Evolutionary conservation across 2,329 filamentous ascomycete species (phyloP).

Genomic region (Hypoxylon sp.): DNA sequence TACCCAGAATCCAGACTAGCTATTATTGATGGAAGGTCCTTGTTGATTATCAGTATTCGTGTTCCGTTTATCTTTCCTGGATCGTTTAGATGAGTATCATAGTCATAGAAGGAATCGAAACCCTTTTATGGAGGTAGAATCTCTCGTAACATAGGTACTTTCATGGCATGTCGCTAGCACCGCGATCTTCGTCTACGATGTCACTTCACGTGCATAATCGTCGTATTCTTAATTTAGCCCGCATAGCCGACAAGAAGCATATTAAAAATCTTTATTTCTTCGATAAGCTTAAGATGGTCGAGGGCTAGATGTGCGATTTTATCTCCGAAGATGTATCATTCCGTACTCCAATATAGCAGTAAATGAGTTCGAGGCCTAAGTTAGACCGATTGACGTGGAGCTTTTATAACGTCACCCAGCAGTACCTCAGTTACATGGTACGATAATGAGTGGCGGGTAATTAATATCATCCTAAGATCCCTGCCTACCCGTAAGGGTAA

Average conservation of each 20-base stretch:
- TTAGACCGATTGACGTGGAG: neutral
- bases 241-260: conserved; percentile 28
- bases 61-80: neutral
- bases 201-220: conserved; percentile 18
- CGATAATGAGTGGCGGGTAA: neutral
- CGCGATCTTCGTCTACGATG: conserved; percentile 28
- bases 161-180: conserved; percentile 20
- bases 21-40: neutral
- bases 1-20: neutral
- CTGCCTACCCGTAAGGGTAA: conserved; percentile 1
- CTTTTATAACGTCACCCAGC: conserved; percentile 2
- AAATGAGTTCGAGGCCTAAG: conserved; percentile 4
- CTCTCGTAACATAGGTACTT: conserved; percentile 12
- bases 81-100: neutral
- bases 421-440: neutral
- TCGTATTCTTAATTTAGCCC: conserved; percentile 35
- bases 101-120: neutral
- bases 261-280: conserved; percentile 20
- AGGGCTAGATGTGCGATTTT: neutral
- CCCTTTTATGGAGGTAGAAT: conserved; percentile 17
- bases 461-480: neutral
- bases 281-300: conserved; percentile 18
- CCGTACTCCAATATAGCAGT: neutral
- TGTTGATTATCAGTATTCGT: neutral
- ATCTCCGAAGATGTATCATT: conserved; percentile 9